phyloP scores from a whole-genome alignment of 768 basidiomycete genomes.

The Mrakia blollopis region DNA sequence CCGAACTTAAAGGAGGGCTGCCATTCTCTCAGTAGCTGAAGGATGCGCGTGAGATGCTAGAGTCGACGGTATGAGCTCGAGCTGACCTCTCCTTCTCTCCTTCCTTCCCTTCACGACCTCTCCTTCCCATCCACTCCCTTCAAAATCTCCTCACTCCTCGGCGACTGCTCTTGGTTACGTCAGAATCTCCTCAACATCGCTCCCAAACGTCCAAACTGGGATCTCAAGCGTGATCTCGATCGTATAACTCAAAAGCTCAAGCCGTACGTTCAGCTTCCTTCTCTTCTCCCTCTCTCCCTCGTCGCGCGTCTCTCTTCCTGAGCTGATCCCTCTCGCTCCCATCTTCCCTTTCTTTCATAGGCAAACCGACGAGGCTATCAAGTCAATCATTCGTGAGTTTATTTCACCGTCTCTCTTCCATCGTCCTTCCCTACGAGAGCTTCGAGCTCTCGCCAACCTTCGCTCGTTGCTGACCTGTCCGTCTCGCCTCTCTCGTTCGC shows the following conservation, averaged over 20 bases:
- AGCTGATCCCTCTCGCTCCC: too few relatives aligned
- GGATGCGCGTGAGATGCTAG: background rate
- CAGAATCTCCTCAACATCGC: conserved; percentile 58
- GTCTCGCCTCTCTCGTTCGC: background rate
- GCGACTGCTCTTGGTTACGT: background rate
- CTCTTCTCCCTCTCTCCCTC: too few relatives aligned
- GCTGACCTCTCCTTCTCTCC: background rate
- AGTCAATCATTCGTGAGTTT: conserved; percentile 31
- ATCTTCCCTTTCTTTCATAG: too few relatives aligned
- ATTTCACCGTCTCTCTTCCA: background rate
- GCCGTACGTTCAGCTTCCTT: background rate
- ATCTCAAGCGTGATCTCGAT: conserved; percentile 57
- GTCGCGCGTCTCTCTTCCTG: too few relatives aligned
- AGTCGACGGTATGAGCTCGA: background rate
- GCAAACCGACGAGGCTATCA: conserved; percentile 31
- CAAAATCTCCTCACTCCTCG: background rate
- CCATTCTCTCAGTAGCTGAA: too few relatives aligned
- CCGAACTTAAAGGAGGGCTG: too few relatives aligned
- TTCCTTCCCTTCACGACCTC: background rate
- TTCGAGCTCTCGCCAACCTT: background rate
- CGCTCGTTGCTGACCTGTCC: background rate
- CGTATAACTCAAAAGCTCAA: conserved; percentile 27
- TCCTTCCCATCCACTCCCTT: background rate
- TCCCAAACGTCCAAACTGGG: conserved; percentile 70
- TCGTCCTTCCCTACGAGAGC: too few relatives aligned